These are phyloP conservation scores for Benincasa hispida DNA, from an alignment of 306 rosid genomes.

Conservation along the genomic window DNA sequence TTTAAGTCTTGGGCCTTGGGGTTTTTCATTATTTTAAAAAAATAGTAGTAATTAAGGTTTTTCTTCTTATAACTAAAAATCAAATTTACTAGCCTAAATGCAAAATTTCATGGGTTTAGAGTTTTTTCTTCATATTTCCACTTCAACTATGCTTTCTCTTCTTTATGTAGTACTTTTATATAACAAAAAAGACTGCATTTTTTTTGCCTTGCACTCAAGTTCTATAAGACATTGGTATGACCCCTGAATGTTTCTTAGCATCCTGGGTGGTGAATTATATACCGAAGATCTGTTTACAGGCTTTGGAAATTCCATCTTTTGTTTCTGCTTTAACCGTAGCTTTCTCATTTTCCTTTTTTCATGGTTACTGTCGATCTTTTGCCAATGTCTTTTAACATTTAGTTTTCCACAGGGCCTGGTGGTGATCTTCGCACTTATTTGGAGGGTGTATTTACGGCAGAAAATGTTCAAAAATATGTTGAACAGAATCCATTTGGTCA, in stretches of 20 bases:
- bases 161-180: too few species aligned
- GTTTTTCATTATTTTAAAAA: too few species aligned
- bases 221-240: too few species aligned
- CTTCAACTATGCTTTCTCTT: too few species aligned
- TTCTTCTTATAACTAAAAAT: too few species aligned
- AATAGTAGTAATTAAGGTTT: too few species aligned
- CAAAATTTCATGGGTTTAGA: too few species aligned
- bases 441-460: slow-evolving; percentile 43
- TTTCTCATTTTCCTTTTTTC: background rate
- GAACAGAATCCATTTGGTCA: slow-evolving; percentile 66
- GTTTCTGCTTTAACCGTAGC: background rate
- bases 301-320: background rate
- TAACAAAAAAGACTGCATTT: too few species aligned
- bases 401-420: slow-evolving; percentile 41
- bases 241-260: background rate
- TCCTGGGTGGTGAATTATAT: background rate
- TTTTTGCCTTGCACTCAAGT: too few species aligned
- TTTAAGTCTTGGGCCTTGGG: too few species aligned
- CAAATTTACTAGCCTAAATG: too few species aligned
- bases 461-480: slow-evolving; percentile 50
- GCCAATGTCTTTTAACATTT: background rate
- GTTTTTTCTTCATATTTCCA: too few species aligned
- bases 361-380: background rate
- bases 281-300: background rate
- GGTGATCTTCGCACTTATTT: slow-evolving; percentile 67